These are phyloP conservation scores for Yamadazyma endophytica DNA, from an alignment of 805 yeast species.

Conservation along the genomic window DNA sequence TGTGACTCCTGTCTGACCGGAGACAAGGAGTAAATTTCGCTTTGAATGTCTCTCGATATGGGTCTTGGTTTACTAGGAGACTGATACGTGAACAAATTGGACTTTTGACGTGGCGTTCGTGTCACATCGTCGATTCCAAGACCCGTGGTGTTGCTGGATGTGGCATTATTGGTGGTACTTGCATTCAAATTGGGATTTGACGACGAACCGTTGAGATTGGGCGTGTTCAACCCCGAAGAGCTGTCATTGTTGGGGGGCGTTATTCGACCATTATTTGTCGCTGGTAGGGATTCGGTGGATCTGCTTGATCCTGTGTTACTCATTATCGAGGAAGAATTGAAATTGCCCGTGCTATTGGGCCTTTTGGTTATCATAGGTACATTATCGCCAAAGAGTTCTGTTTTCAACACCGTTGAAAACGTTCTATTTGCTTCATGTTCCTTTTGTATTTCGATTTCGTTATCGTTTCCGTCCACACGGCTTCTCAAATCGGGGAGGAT, in stretches of 20 bases:
- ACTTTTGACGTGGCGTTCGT: constrained; percentile 37
- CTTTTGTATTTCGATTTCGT: constrained; percentile 62
- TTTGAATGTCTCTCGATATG: constrained; percentile 59
- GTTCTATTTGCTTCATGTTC: constrained; percentile 85
- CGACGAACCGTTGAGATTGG: background rate
- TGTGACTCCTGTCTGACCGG: constrained; percentile 91
- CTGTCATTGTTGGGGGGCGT: constrained; percentile 17
- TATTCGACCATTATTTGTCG: constrained; percentile 11
- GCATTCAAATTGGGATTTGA: background rate
- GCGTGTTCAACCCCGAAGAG: background rate
- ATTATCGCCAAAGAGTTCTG: constrained; percentile 88
- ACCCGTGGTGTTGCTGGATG: constrained; percentile 2
- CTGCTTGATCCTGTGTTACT: constrained; percentile 7
- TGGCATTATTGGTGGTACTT: constrained; percentile 1
- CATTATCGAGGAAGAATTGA: constrained; percentile 3
- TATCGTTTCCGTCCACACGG: constrained; percentile 30
- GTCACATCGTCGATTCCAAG: constrained; percentile 14
- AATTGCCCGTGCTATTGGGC: constrained; percentile 18
- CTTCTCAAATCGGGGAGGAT: constrained; percentile 31
- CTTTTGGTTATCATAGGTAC: constrained; percentile 44
- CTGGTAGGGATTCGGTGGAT: constrained; percentile 9
- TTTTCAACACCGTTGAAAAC: constrained; percentile 78
- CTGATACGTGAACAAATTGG: constrained; percentile 70
- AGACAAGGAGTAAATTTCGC: constrained; percentile 73
- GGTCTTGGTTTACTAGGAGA: constrained; percentile 66